Evolutionary conservation across 1,284 basidiomycete species (phyloP).

Genomic region (Cutaneotrichosporon arboriforme): DNA sequence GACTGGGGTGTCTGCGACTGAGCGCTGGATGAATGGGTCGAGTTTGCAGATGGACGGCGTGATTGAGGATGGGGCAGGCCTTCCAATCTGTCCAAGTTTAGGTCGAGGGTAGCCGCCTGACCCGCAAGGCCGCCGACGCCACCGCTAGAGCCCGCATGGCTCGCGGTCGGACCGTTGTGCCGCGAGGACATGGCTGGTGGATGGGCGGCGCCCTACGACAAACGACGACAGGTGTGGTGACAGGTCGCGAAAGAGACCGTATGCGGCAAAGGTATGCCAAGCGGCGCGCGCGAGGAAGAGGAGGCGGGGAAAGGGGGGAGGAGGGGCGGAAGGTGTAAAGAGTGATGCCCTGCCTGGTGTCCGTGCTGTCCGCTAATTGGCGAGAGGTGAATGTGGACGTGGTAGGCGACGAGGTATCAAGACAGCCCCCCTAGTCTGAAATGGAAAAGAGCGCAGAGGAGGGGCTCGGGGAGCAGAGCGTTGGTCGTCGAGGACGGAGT

Average conservation of each 20-base stretch:
- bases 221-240: neutral
- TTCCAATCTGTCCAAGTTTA: neutral
- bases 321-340: neutral
- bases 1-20: neutral
- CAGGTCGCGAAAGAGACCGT: no score
- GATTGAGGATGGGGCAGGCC: neutral
- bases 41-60: constrained; percentile 4
- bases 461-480: no score
- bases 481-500: no score
- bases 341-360: neutral
- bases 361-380: no score
- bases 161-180: neutral
- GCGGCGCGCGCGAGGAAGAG: no score
- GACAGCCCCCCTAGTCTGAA: no score
- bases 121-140: neutral
- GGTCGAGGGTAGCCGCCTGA: neutral
- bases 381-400: no score
- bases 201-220: neutral
- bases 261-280: no score
- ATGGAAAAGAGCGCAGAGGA: no score
- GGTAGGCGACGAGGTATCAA: no score
- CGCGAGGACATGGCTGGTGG: constrained; percentile 6
- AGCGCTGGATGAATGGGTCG: neutral
- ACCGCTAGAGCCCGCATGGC: neutral
- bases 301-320: neutral